Percentiles rank a stretch among this genome's conserved stretches.
These are phyloP conservation scores for Pythium aphanidermatum DNA, from an alignment of 352 stramenopile genomes.

Conservation along the genomic window DNA sequence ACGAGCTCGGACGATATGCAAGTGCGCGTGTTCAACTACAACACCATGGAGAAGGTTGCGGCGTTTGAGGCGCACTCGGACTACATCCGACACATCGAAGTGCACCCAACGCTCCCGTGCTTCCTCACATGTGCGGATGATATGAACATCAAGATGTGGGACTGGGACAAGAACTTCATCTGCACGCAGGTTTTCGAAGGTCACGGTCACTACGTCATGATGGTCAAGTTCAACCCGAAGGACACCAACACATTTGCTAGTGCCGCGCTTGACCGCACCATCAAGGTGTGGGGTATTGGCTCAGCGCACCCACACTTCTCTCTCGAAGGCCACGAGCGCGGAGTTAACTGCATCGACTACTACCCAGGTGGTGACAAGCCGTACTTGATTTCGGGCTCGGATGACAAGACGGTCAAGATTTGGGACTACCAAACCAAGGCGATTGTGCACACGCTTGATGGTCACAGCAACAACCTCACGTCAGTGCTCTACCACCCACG, in stretches of 20 bases:
- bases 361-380: conserved; percentile 98
- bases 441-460: conserved; percentile 98
- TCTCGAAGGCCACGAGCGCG: conserved; percentile 91
- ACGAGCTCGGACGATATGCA: conserved; percentile 95
- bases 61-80: conserved; percentile 97
- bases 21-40: conserved; percentile 99
- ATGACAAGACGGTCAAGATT: conserved; percentile 97
- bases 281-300: conserved; percentile 94
- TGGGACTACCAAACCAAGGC: conserved; percentile 99
- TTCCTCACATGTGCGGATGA: conserved; percentile 97
- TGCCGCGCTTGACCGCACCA: conserved; percentile 95
- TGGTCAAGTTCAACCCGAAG: conserved; percentile 99
- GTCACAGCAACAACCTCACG: conserved; percentile 98
- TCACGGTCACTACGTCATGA: conserved; percentile 99
- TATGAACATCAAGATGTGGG: conserved; percentile 99
- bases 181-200: conserved; percentile 85
- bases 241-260: conserved; percentile 98
- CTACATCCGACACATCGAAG: conserved; percentile 97
- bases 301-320: conserved; percentile 91
- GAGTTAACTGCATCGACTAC: conserved; percentile 99
- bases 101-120: conserved; percentile 97
- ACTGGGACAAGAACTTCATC: conserved; percentile 91
- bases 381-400: conserved; percentile 96
- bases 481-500: conserved; percentile 98
- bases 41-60: conserved; percentile 97